Conservation (phyloP, 352 stramenopile species). For the Phytophthora lateralis region DNA sequence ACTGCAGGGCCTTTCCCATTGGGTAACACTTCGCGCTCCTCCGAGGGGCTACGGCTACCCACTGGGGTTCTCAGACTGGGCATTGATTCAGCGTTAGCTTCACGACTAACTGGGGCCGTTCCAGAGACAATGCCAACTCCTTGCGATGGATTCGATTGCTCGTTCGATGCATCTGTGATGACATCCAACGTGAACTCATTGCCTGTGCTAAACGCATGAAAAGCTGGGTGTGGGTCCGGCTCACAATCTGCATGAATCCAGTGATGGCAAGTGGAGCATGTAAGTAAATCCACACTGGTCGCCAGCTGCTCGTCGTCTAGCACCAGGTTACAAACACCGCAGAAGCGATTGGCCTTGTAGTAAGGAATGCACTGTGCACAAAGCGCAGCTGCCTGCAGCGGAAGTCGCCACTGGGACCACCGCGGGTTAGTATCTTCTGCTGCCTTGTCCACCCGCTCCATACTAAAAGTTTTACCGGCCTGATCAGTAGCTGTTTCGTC, state of each 20-base stretch:
- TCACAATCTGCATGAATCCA: slow-evolving; percentile 87
- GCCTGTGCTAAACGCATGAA: slow-evolving; percentile 40
- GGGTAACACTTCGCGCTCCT: slow-evolving; percentile 22
- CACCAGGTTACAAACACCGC: slow-evolving; percentile 63
- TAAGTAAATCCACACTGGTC: slow-evolving; percentile 59
- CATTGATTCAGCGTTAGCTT: slow-evolving; percentile 15
- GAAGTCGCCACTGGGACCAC: slow-evolving; percentile 82
- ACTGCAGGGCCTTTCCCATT: slow-evolving; percentile 14
- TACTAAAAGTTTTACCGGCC: not conserved
- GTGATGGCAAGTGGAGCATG: slow-evolving; percentile 77
- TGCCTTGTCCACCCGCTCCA: not conserved
- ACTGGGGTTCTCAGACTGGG: slow-evolving; percentile 22
- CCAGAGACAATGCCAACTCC: not conserved
- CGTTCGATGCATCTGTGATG: slow-evolving; percentile 32
- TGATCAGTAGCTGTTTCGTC: slow-evolving; percentile 1
- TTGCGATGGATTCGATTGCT: slow-evolving; percentile 9
- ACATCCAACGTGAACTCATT: slow-evolving; percentile 65
- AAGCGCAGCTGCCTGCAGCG: slow-evolving; percentile 63
- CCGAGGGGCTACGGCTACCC: slow-evolving; percentile 29
- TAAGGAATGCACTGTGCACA: slow-evolving; percentile 65
- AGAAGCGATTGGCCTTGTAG: slow-evolving; percentile 78
- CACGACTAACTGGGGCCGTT: slow-evolving; percentile 6
- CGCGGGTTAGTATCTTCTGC: not conserved
- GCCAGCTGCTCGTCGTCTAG: slow-evolving; percentile 51
- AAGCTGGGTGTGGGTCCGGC: slow-evolving; percentile 65